Evolutionary conservation across 805 yeast genomes (phyloP).

Genomic region (Saturnispora gosingensis): DNA sequence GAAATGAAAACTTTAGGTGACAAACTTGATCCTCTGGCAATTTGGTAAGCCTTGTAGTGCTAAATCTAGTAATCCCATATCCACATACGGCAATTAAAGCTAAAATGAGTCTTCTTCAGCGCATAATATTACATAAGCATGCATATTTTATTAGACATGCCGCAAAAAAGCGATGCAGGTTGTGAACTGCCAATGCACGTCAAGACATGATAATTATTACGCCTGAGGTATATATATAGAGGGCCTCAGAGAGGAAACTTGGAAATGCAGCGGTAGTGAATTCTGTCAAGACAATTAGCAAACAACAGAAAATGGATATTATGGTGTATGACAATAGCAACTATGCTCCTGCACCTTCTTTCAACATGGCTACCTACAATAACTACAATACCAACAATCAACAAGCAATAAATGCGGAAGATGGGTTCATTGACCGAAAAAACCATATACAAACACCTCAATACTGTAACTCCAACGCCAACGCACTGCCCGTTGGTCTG

Average conservation of each 20-base stretch:
- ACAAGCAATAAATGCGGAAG: background rate
- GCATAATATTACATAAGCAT: background rate
- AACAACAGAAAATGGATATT: background rate
- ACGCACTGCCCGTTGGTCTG: background rate
- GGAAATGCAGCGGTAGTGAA: background rate
- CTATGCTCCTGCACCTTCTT: background rate
- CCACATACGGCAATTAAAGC: background rate
- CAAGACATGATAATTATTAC: background rate
- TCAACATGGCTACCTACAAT: background rate
- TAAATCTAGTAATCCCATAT: background rate
- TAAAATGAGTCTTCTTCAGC: background rate
- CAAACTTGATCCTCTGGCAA: background rate
- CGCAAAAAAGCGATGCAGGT: background rate
- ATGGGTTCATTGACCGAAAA: background rate
- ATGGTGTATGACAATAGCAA: background rate
- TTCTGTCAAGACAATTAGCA: background rate
- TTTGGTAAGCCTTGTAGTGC: background rate
- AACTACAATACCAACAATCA: background rate
- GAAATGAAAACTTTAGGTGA: background rate
- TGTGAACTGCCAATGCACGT: background rate
- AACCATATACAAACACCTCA: background rate
- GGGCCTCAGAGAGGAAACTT: background rate
- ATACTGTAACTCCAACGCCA: background rate
- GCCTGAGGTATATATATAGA: background rate
- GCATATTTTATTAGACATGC: background rate